Evolutionary conservation across 1,284 basidiomycete species (phyloP).

Genomic region (Rhizoctonia solani): DNA sequence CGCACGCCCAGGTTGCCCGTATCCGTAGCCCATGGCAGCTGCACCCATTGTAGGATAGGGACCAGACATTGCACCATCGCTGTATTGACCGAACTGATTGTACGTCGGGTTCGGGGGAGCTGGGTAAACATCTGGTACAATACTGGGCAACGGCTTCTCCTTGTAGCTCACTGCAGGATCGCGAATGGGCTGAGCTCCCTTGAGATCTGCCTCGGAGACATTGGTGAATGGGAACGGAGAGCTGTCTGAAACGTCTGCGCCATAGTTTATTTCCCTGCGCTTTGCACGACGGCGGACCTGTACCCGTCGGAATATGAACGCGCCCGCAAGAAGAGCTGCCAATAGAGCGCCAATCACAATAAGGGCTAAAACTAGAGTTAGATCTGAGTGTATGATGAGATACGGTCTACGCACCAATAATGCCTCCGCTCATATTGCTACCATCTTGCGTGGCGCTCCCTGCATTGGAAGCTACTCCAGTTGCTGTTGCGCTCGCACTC

Average conservation of each 20-base stretch:
- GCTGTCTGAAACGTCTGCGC: constrained; percentile 12
- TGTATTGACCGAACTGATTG: constrained; percentile 5
- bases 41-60: constrained; percentile 23
- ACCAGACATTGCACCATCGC: constrained; percentile 2
- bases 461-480: constrained; percentile 1
- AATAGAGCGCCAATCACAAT: constrained; percentile 32
- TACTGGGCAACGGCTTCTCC: constrained; percentile 27
- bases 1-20: constrained; percentile 5
- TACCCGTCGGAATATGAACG: constrained; percentile 24
- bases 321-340: constrained; percentile 25
- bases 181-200: constrained; percentile 21
- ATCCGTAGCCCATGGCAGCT: constrained; percentile 11
- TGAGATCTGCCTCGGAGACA: constrained; percentile 28
- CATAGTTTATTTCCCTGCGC: constrained; percentile 30
- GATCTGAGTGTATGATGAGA: background rate
- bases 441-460: background rate
- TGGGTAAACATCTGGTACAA: constrained; percentile 3
- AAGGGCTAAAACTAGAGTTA: constrained; percentile 19
- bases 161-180: background rate
- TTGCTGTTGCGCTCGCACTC: background rate
- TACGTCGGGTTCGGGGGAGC: background rate
- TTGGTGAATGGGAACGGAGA: constrained; percentile 32
- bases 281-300: constrained; percentile 27
- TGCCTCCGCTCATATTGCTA: constrained; percentile 19
- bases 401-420: constrained; percentile 8